Conservation (phyloP, 2,329 filamentous ascomycete genomes). For the Ascochyta clinopodiicola region DNA sequence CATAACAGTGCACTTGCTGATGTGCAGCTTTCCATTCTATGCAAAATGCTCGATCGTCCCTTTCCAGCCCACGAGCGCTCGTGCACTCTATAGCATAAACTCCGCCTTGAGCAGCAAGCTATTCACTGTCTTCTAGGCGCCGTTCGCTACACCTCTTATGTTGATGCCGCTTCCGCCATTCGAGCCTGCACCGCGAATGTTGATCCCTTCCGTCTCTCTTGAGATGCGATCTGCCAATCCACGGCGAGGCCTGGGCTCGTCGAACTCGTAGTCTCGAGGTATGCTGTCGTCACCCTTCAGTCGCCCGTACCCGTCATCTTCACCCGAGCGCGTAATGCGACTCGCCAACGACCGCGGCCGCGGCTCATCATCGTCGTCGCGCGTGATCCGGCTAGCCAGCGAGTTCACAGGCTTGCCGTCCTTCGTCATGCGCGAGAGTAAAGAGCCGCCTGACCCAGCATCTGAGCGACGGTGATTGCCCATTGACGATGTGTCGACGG, state of each 20-base stretch:
- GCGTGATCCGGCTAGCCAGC: constrained; percentile 41
- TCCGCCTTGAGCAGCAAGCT: background rate
- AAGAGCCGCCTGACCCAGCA: constrained; percentile 33
- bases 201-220: constrained; percentile 34
- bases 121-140: constrained; percentile 21
- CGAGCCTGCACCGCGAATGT: constrained; percentile 40
- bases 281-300: constrained; percentile 42
- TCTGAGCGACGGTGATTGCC: constrained; percentile 53
- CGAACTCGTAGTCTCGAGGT: constrained; percentile 33
- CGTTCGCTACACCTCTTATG: constrained; percentile 44
- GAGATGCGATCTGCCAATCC: constrained; percentile 22
- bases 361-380: constrained; percentile 28
- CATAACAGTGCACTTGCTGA: background rate
- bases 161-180: constrained; percentile 33
- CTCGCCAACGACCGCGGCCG: constrained; percentile 32
- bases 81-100: background rate
- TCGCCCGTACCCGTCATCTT: constrained; percentile 33
- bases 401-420: constrained; percentile 41
- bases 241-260: constrained; percentile 29
- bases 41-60: background rate
- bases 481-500: constrained; percentile 48
- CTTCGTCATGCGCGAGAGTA: constrained; percentile 45
- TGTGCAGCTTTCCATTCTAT: background rate
- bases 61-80: background rate
- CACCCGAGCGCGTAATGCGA: constrained; percentile 38